Evolutionary conservation across 768 basidiomycete species (phyloP), one percentile per base, ranked within the genome.

Genomic region (Trametes sanguinea): DNA sequence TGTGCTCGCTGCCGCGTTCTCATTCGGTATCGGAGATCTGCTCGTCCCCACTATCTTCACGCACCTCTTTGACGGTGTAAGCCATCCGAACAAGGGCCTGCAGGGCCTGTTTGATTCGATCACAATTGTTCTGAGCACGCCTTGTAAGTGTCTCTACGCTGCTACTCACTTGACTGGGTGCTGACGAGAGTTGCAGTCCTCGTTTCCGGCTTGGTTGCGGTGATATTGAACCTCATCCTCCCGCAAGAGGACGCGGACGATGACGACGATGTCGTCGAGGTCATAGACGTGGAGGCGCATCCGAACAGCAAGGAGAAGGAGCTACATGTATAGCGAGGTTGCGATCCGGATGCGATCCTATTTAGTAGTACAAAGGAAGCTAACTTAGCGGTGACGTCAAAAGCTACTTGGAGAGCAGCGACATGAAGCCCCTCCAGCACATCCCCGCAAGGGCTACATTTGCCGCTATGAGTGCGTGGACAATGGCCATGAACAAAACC

Each of bases 91-190:
- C 58, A 77, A 74, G 35, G 88, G 85, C 0, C 74, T 93, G 22
- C 75, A 81, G 62, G 90, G 91, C 0, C 76, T 94, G 50, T 83
- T 95, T 63, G 78, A 86, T 69, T 88, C 89, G 4, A 90, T 94
- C 63, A 87, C 88, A 35, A 94, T 94, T 68, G 76, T 94, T 40
- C 73, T 94, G 58, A 87, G 84, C 62, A 93, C 91, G 1, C 92
- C 91, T 40, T 94, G 91, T 91, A 72, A 79, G 88, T 75, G 5
- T 10, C 10, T 44, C 30, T 22, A 40, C 33, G 29, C 27, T 14
- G 13, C 5, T 35, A 37, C 9, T 22, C 11, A 22, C n/a, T 39
- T 43, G 2, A 14, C 22, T 2, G 35, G 16, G 14, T 42, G 29
- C 57, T 63, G 52, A 61, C 48, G 29, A 2, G n/a, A 4, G 48